Conservation (phyloP, 495 filamentous ascomycete species). For the Talaromyces proteolyticus region DNA sequence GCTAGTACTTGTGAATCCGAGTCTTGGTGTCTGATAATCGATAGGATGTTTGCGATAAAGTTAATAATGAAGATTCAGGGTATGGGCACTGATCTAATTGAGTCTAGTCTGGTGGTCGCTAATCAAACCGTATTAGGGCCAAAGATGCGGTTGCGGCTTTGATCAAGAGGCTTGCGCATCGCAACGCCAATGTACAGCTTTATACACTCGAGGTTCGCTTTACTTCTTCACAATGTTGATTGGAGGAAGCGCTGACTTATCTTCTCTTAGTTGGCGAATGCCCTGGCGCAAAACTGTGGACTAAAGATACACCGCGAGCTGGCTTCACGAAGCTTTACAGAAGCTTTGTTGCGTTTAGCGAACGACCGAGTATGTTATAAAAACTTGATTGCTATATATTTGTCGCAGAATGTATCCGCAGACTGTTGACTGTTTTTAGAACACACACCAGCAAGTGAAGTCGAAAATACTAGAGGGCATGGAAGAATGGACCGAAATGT, state of each 20-base stretch:
- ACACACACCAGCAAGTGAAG: conserved; percentile 95
- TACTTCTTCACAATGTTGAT: no score
- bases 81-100: conserved; percentile 21
- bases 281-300: conserved; percentile 92
- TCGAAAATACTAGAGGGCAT: conserved; percentile 94
- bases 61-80: conserved; percentile 59
- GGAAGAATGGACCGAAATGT: conserved; percentile 95
- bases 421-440: conserved; percentile 38
- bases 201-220: conserved; percentile 84
- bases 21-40: no score
- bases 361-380: conserved; percentile 60
- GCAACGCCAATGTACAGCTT: conserved; percentile 98
- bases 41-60: conserved; percentile 93
- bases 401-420: no score
- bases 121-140: conserved; percentile 36
- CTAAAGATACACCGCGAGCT: conserved; percentile 87
- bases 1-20: no score
- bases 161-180: conserved; percentile 93
- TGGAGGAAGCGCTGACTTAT: no score
- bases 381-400: neutral
- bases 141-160: conserved; percentile 91
- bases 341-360: conserved; percentile 85
- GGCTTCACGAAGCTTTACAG: conserved; percentile 91
- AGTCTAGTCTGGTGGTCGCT: neutral
- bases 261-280: conserved; percentile 65